phyloP scores from a whole-genome alignment of 768 basidiomycete genomes.

The Cystobasidium tubakii region DNA sequence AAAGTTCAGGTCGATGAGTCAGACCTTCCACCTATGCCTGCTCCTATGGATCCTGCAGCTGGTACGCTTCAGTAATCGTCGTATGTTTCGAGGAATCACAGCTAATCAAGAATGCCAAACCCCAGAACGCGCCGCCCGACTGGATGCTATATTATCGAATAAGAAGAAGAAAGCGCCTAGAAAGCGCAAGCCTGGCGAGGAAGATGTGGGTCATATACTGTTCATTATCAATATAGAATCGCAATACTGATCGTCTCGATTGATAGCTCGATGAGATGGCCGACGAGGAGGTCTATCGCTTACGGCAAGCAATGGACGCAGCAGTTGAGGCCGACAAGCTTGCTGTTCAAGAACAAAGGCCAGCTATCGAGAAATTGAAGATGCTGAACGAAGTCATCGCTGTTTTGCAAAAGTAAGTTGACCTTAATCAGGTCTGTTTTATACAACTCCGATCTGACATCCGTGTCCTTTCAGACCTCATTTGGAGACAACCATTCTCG shows the following conservation, averaged over 20 bases:
- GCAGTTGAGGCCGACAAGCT: slow-evolving; percentile 79
- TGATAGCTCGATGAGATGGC: slow-evolving; percentile 32
- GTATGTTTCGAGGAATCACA: not conserved
- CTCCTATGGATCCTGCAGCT: slow-evolving; percentile 17
- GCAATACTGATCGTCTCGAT: no score
- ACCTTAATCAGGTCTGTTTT: not conserved
- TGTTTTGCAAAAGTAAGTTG: slow-evolving; percentile 76
- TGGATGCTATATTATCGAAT: slow-evolving; percentile 25
- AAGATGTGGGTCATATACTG: not conserved
- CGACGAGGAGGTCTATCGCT: slow-evolving; percentile 81
- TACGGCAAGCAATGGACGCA: slow-evolving; percentile 78
- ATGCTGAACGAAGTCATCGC: slow-evolving; percentile 86
- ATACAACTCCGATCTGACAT: not conserved
- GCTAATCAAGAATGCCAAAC: no score
- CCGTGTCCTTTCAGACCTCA: slow-evolving; percentile 57
- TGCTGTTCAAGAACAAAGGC: slow-evolving; percentile 69
- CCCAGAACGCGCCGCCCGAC: slow-evolving; percentile 27
- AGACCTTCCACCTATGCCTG: slow-evolving; percentile 4
- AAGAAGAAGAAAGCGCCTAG: slow-evolving; percentile 34
- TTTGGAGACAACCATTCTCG: slow-evolving; percentile 83
- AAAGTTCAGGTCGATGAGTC: slow-evolving; percentile 9
- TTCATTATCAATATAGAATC: not conserved
- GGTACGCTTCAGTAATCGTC: not conserved
- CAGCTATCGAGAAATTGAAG: slow-evolving; percentile 75
- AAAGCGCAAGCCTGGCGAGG: slow-evolving; percentile 34